These are phyloP conservation scores for Rhizoclosmatium globosum DNA, from an alignment of 192 early-diverging fungal genomes.

Conservation along the genomic window DNA sequence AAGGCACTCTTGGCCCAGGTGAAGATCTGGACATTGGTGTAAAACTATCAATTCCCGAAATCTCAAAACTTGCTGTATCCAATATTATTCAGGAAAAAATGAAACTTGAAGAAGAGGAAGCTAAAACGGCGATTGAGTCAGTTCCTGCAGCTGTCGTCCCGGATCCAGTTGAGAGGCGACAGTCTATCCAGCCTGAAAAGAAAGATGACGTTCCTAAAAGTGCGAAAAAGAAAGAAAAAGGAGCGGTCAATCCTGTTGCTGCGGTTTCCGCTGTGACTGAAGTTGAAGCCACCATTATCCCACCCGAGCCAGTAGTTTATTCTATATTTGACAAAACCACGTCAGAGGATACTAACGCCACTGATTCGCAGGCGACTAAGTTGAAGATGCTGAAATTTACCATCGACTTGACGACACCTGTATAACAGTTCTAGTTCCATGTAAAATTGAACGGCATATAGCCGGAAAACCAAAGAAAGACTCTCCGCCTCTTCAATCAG, in stretches of 20 bases:
- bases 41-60: not conserved
- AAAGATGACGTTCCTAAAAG: slow-evolving; percentile 11
- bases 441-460: not conserved
- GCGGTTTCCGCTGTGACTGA: not conserved
- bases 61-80: slow-evolving; percentile 20
- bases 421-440: slow-evolving; percentile 34
- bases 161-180: not conserved
- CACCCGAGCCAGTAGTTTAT: slow-evolving; percentile 21
- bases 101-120: not conserved
- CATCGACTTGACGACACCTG: slow-evolving; percentile 31
- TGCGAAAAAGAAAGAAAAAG: slow-evolving; percentile 4
- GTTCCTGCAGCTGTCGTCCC: not conserved
- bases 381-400: slow-evolving; percentile 5
- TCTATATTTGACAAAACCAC: not conserved
- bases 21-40: slow-evolving; percentile 14
- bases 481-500: too few relatives aligned
- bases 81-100: slow-evolving; percentile 5
- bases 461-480: not conserved
- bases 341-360: not conserved
- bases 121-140: not conserved
- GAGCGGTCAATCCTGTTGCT: not conserved
- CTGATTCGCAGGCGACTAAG: not conserved
- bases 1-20: slow-evolving; percentile 32
- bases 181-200: not conserved
- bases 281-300: too few relatives aligned